Conservation (phyloP, 305 asterid species). For the Plantago rigida region DNA sequence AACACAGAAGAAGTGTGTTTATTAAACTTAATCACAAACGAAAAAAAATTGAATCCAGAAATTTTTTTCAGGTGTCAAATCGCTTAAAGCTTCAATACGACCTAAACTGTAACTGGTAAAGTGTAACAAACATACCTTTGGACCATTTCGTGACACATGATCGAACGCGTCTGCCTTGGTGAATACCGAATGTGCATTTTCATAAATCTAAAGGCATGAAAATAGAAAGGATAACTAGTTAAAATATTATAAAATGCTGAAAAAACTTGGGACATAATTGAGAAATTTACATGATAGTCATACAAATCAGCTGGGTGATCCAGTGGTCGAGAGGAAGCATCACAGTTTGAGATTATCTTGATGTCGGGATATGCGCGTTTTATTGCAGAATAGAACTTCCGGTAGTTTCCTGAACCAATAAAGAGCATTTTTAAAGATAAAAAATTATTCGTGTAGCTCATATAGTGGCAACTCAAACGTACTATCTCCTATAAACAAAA, state of each 20-base stretch:
- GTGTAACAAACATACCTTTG: constrained; percentile 55
- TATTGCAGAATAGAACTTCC: constrained; percentile 49
- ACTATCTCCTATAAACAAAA: too few relatives aligned
- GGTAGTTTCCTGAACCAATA: constrained; percentile 40
- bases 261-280: background rate
- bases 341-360: constrained; percentile 71
- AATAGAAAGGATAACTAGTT: constrained; percentile 14
- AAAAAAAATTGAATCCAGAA: too few relatives aligned
- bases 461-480: too few relatives aligned
- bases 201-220: constrained; percentile 50
- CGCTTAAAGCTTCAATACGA: too few relatives aligned
- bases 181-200: constrained; percentile 47
- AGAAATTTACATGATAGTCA: constrained; percentile 68
- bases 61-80: too few relatives aligned
- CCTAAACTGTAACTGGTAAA: constrained; percentile 10
- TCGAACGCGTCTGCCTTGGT: constrained; percentile 50
- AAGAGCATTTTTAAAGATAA: background rate
- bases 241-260: background rate
- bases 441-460: too few relatives aligned
- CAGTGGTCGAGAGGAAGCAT: constrained; percentile 49
- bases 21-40: too few relatives aligned
- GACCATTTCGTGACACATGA: constrained; percentile 58
- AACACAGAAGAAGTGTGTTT: too few relatives aligned
- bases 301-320: constrained; percentile 85
- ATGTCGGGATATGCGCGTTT: constrained; percentile 43